Evolutionary conservation across 1,284 basidiomycete genomes (phyloP), one percentile per base, ranked within the genome.

Genomic region (Bothia castanella): DNA sequence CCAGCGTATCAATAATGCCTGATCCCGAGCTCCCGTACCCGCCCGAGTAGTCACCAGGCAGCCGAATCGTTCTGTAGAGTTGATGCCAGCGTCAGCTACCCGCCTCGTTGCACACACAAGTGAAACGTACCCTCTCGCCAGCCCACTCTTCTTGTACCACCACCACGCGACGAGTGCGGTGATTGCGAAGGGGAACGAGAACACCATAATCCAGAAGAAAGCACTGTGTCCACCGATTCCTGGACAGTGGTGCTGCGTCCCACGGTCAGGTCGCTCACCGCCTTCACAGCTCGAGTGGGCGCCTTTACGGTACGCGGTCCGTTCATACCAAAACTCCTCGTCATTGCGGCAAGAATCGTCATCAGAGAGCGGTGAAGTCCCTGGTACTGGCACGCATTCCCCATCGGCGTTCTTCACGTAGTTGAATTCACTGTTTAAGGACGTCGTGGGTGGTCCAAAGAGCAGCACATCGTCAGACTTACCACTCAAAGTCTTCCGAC

Each of bases 401-500:
- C 83, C 88, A 5, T 74, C 72, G 0, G 66, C 68, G 57, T 93
- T 78, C 55, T 85, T 84, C 52, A 80, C 75, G 63, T 93, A 75
- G 68, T 97, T 97, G 76, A 93, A 97, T 74, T 97, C 94, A 62
- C 92, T 92, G 45, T 19, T 42, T 29, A 36, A 17, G 35, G 49
- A 36, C 10, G 14, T 52, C 25, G 25, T 9, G 25, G 25, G 25
- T 9, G 25, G 25, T 9, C 9, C 19, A 19, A 5, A 4, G 2
- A 17, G 37, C 10, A 21, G 29, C 9, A 23, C 25, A 53, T 17
- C 20, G 49, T 27, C 35, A 11, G n/a, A 68, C 80, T 55, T 55
- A 92, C 92, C 94, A 97, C 73, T 97, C 94, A 68, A 97, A 97
- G 72, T 97, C 94, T 0, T 76, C 72, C 11, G 69, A 60, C 0